Evolutionary conservation across 352 stramenopile species (phyloP).

Genomic region (Phytophthora pini): DNA sequence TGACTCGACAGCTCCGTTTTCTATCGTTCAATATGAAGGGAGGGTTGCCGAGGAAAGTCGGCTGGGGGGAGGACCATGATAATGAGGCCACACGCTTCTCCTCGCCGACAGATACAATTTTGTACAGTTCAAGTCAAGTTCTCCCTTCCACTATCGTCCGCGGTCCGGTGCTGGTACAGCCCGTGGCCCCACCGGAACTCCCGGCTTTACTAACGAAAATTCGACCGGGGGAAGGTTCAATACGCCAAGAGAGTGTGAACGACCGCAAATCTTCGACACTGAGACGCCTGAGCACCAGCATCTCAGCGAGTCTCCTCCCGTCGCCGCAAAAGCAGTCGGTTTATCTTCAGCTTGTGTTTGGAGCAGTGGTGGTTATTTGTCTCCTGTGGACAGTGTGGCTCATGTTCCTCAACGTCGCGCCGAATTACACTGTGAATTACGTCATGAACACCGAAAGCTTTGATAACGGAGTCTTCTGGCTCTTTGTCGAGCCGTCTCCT

Average conservation of each 20-base stretch:
- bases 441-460: slow-evolving; percentile 40
- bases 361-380: slow-evolving; percentile 19
- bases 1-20: background rate
- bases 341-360: slow-evolving; percentile 20
- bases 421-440: slow-evolving; percentile 35
- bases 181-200: background rate
- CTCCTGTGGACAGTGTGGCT: slow-evolving; percentile 37
- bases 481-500: slow-evolving; percentile 27
- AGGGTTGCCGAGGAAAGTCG: slow-evolving; percentile 12
- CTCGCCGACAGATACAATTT: slow-evolving; percentile 5
- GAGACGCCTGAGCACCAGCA: slow-evolving; percentile 1
- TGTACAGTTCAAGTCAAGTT: slow-evolving; percentile 7
- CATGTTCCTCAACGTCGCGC: slow-evolving; percentile 23
- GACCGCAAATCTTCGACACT: slow-evolving; percentile 8
- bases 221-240: background rate
- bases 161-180: slow-evolving; percentile 11
- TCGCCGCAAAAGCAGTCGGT: slow-evolving; percentile 5
- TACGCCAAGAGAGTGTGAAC: background rate
- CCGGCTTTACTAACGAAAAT: slow-evolving; percentile 17
- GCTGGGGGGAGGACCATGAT: slow-evolving; percentile 13
- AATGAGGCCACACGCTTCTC: background rate
- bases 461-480: slow-evolving; percentile 43
- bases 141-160: background rate
- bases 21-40: background rate
- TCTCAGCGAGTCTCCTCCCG: slow-evolving; percentile 10